Evolutionary conservation across 2,329 filamentous ascomycete species (phyloP).

Genomic region (Xylariales sp.): DNA sequence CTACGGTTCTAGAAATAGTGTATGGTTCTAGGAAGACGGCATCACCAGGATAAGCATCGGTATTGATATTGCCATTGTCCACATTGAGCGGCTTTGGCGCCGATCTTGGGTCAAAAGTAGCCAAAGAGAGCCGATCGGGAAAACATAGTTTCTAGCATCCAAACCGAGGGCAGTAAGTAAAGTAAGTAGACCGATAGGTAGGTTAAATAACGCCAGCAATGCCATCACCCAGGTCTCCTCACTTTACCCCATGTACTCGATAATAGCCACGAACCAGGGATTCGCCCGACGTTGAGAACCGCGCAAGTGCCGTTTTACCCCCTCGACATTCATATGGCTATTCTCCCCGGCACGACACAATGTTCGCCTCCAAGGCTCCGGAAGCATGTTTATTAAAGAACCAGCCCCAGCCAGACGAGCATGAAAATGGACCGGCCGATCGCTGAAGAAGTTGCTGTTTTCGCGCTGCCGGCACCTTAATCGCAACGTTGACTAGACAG

Average conservation of each 20-base stretch:
- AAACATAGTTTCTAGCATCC: not conserved
- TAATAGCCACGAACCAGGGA: constrained; percentile 33
- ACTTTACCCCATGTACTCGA: constrained; percentile 25
- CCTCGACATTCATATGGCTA: constrained; percentile 48
- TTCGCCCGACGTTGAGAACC: constrained; percentile 18
- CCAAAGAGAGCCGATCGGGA: too few relatives aligned
- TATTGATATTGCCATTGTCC: too few relatives aligned
- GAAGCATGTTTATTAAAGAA: constrained; percentile 37
- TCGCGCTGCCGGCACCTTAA: not conserved
- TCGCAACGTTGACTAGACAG: not conserved
- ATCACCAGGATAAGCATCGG: too few relatives aligned
- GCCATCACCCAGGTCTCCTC: not conserved
- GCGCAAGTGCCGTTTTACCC: constrained; percentile 46
- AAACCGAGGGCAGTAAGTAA: not conserved
- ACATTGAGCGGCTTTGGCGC: too few relatives aligned
- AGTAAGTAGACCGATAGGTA: constrained; percentile 1
- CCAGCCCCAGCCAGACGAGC: not conserved
- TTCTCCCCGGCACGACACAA: constrained; percentile 45
- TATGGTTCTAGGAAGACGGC: too few relatives aligned
- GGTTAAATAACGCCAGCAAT: not conserved
- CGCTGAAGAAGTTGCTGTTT: not conserved
- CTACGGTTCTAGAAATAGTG: too few relatives aligned
- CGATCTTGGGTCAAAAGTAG: too few relatives aligned
- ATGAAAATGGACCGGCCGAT: not conserved
- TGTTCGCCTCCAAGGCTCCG: constrained; percentile 39